These are phyloP conservation scores for Triadica sebifera DNA, from an alignment of 345 rosid genomes.

Conservation along the genomic window DNA sequence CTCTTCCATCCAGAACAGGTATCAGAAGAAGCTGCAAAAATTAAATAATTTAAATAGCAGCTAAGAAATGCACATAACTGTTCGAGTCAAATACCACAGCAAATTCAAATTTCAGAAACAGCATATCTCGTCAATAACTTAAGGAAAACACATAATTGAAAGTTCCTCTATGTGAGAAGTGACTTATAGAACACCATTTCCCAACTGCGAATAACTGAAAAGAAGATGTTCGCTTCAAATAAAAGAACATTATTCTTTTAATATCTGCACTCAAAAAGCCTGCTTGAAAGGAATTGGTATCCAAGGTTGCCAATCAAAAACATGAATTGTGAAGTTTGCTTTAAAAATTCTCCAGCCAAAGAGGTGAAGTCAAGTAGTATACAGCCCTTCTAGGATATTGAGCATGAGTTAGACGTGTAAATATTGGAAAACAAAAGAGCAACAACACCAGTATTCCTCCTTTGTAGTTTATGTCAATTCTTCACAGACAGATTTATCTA, in stretches of 20 bases:
- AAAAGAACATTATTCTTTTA: neutral
- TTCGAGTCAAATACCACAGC: neutral
- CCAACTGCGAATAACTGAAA: neutral
- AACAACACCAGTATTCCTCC: neutral
- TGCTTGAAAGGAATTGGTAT: neutral
- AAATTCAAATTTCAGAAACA: conserved; percentile 13
- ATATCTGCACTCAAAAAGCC: neutral
- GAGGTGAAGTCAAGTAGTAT: neutral
- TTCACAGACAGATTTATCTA: neutral
- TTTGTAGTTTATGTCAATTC: neutral
- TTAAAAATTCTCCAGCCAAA: neutral
- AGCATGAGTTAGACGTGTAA: neutral
- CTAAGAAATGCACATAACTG: conserved; percentile 2
- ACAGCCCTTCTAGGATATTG: neutral
- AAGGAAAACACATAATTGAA: neutral
- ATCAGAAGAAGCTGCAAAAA: conserved; percentile 72
- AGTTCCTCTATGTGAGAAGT: too few species aligned
- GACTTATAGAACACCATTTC: neutral
- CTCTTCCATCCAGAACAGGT: conserved; percentile 84
- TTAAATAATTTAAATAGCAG: conserved; percentile 13
- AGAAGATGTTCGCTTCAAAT: neutral
- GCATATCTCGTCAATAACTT: neutral
- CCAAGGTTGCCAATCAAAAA: neutral
- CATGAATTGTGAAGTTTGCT: neutral
- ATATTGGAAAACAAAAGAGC: neutral